Evolutionary conservation across 1,284 basidiomycete genomes (phyloP).

Genomic region (Sporisorium exsertum): DNA sequence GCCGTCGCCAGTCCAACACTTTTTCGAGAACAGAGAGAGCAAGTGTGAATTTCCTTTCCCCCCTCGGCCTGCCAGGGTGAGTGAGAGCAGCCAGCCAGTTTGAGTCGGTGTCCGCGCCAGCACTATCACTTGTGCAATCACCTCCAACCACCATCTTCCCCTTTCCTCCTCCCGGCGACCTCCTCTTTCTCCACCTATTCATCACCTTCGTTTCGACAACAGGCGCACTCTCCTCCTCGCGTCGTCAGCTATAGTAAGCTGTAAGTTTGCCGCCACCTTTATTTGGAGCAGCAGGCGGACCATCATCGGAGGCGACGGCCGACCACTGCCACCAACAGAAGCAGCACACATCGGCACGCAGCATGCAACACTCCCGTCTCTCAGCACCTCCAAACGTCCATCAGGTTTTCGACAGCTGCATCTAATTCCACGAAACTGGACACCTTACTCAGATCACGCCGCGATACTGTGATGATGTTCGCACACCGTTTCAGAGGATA

Average conservation of each 20-base stretch:
- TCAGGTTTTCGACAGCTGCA: not conserved
- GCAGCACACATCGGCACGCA: not conserved
- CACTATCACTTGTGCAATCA: slow-evolving; percentile 15
- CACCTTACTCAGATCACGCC: not conserved
- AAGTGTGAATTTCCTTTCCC: not conserved
- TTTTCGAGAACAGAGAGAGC: not conserved
- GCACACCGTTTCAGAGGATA: not conserved
- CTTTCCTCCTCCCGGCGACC: slow-evolving; percentile 3
- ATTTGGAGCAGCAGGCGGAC: not conserved
- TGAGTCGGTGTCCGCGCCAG: not conserved
- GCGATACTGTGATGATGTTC: not conserved
- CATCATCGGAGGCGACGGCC: not conserved
- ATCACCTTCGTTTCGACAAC: slow-evolving; percentile 29
- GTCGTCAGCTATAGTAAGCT: slow-evolving; percentile 31
- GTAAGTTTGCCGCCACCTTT: slow-evolving; percentile 21
- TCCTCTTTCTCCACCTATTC: slow-evolving; percentile 23
- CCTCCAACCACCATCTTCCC: slow-evolving; percentile 16
- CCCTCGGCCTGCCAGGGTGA: not conserved
- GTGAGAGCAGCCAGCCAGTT: not conserved
- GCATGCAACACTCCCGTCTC: not conserved
- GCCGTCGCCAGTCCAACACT: slow-evolving; percentile 40
- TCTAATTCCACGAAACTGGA: not conserved
- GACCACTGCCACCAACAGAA: not conserved
- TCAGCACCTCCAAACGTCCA: not conserved
- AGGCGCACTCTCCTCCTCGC: slow-evolving; percentile 10